Evolutionary conservation across 305 asterid species (phyloP).

Genomic region (Solanum chacoense): DNA sequence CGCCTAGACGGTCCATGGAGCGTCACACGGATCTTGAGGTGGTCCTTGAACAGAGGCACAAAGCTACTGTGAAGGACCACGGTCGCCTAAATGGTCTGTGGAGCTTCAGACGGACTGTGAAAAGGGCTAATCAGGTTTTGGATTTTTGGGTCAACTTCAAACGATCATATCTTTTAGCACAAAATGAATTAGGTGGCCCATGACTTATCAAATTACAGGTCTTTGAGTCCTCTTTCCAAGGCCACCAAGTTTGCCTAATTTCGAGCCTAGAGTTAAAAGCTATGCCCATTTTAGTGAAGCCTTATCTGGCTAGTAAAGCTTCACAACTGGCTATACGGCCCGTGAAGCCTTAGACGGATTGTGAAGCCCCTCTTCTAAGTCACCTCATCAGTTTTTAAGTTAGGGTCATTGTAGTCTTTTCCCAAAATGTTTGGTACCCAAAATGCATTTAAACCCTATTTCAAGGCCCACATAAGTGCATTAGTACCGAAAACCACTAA

Average conservation of each 20-base stretch:
- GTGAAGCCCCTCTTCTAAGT: neutral
- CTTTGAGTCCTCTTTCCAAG: neutral
- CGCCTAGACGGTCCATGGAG: neutral
- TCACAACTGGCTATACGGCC: neutral
- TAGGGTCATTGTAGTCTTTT: neutral
- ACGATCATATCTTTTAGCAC: neutral
- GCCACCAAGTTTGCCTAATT: neutral
- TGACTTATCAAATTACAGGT: neutral
- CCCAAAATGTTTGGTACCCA: neutral
- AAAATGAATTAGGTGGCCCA: neutral
- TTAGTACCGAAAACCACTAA: neutral
- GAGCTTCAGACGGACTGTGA: neutral
- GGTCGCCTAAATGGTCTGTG: too few relatives aligned
- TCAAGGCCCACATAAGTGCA: neutral
- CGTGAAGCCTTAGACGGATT: neutral
- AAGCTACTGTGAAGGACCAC: too few relatives aligned
- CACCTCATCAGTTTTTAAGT: neutral
- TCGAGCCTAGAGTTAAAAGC: neutral
- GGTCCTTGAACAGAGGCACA: neutral
- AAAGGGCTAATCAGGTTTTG: neutral
- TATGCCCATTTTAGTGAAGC: neutral
- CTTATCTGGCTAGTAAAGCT: neutral
- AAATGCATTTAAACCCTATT: neutral
- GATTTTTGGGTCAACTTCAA: neutral
- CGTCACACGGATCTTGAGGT: neutral